Evolutionary conservation across 345 rosid genomes (phyloP), one percentile per base, ranked within the genome.

Genomic region (Physaria fendleri): DNA sequence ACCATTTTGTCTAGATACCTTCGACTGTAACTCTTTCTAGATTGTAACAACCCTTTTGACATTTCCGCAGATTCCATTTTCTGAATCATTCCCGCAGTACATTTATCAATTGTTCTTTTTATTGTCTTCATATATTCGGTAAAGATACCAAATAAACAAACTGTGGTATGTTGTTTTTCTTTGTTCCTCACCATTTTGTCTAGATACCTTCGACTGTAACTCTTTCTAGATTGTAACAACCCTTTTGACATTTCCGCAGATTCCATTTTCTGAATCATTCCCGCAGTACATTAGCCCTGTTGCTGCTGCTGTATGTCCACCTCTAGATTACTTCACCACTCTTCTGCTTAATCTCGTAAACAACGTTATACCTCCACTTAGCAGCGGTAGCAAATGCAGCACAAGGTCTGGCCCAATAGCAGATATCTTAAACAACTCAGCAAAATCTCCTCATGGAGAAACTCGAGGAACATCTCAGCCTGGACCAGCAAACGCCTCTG

Each of bases 231-330:
- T 44, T 9, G 12, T 44, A 34, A 34, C 29, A 27, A 35, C 17
- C 22, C 46, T 65, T n/a, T 56, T 15, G 56, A 37, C 11, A 15
- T 48, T 22, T 15, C 50, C 12, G 49, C 87, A 92, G 99, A 85
- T 87, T 59, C 94, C 99, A 53, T 83, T 93, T 66, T 93, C 99
- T 0, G 99, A 93, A 73, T 83, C 91, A 32, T 93, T 89, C 78
- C 96, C 91, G 3, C 95, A 81, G 78, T 83, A 83, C 68, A 79
- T 93, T 51, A 71, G 80, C 63, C 70, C 90, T 32, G 18, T 88
- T 33, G 80, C 73, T 78, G 79, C 97, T 8, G 80, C 73, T 28
- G 66, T 74, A 45, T 83, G 94, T 72, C 99, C 95, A 14, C 97
- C 99, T 59, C 71, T 81, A 5, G 99, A 93, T 63, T 93, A 93